A percentile compares a stretch with the other conserved stretches of the same genome.
phyloP scores from a whole-genome alignment of 2,329 filamentous ascomycete genomes.

The Myrmaecium sp. region DNA sequence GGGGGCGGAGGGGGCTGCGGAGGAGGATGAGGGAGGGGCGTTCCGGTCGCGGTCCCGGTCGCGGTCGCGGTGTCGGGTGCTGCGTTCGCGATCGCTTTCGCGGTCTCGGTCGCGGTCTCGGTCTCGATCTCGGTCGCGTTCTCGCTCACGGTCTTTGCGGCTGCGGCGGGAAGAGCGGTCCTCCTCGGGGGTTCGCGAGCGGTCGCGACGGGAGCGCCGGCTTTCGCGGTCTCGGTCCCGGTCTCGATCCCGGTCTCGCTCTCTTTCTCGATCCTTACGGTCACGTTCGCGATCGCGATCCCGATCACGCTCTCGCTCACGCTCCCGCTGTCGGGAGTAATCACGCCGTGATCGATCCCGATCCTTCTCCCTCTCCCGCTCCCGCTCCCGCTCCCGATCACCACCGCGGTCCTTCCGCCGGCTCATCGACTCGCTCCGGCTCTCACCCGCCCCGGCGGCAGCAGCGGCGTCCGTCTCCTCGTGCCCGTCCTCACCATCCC shows the following conservation, averaged over 20 bases:
- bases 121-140: constrained; percentile 21
- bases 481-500: constrained; percentile 14
- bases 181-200: constrained; percentile 19
- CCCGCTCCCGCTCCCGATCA: constrained; percentile 28
- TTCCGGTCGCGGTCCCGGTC: not conserved
- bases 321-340: too few relatives aligned
- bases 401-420: constrained; percentile 21
- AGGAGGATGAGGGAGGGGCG: constrained; percentile 14
- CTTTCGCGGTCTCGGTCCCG: constrained; percentile 23
- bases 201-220: constrained; percentile 34
- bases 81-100: constrained; percentile 2
- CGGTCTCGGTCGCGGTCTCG: constrained; percentile 20
- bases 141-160: constrained; percentile 21
- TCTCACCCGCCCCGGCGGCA: constrained; percentile 16
- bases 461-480: constrained; percentile 12
- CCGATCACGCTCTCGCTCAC: constrained; percentile 26
- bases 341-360: too few relatives aligned
- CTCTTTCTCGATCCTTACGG: constrained; percentile 23
- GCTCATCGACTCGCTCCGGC: constrained; percentile 16
- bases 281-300: constrained; percentile 36
- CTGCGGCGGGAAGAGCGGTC: constrained; percentile 24
- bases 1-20: constrained; percentile 14
- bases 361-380: constrained; percentile 11
- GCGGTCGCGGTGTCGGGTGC: constrained; percentile 8
- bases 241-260: constrained; percentile 24